Evolutionary conservation across 2,329 filamentous ascomycete genomes (phyloP).

Genomic region (Calonectria pseudoturangicola): DNA sequence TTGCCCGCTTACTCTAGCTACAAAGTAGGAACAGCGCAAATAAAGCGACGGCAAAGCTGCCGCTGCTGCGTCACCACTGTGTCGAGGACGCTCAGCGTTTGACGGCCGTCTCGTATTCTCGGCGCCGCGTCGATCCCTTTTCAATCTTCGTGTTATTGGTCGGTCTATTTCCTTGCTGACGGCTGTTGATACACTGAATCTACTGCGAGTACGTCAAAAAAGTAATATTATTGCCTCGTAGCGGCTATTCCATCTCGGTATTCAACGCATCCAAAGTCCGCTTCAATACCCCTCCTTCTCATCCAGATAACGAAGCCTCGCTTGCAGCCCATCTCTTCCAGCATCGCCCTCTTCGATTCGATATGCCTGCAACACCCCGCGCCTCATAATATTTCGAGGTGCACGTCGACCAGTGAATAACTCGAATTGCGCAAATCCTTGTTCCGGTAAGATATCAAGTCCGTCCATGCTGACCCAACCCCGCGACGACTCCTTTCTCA

Average conservation of each 20-base stretch:
- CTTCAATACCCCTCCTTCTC: constrained; percentile 49
- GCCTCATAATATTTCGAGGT: constrained; percentile 79
- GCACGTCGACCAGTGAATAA: constrained; percentile 79
- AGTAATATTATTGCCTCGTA: not conserved
- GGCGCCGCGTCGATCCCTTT: no score
- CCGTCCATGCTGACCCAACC: constrained; percentile 87
- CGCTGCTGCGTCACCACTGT: no score
- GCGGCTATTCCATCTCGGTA: not conserved
- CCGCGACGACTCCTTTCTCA: constrained; percentile 74
- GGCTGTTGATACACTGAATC: no score
- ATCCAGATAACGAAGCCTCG: constrained; percentile 51
- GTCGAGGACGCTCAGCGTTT: no score
- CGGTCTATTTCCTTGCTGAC: no score
- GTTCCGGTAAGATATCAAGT: constrained; percentile 84
- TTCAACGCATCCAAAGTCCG: not conserved
- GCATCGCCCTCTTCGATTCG: constrained; percentile 63
- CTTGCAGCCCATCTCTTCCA: constrained; percentile 62
- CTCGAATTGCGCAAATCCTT: constrained; percentile 88
- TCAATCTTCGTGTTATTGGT: no score
- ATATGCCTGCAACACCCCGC: constrained; percentile 73
- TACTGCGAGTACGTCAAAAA: no score
- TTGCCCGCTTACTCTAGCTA: no score
- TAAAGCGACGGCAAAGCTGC: no score
- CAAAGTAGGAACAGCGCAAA: no score
- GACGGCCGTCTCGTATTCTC: no score